These are phyloP conservation scores for Poterioochromonas sp. DNA, from an alignment of 352 stramenopile genomes.

Conservation along the genomic window DNA sequence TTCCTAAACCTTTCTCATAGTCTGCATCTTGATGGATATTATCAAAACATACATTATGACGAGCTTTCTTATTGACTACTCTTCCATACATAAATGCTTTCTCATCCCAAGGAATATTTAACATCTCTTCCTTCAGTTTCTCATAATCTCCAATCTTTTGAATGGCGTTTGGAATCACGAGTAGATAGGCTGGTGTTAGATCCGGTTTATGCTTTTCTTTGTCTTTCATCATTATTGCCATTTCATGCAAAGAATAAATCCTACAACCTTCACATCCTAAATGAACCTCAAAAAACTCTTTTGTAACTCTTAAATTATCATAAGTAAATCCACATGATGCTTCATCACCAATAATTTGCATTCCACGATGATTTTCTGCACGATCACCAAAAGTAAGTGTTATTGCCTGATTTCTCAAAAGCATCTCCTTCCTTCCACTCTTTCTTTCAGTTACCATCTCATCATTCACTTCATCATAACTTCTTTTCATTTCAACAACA, in stretches of 20 bases:
- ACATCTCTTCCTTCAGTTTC: not conserved
- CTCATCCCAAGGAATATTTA: not conserved
- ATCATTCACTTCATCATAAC: no score
- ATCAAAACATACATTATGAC: slow-evolving; percentile 6
- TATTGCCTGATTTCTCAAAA: no score
- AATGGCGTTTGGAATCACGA: not conserved
- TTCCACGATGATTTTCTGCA: slow-evolving; percentile 20
- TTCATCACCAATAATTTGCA: not conserved
- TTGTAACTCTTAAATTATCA: not conserved
- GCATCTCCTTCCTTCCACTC: no score
- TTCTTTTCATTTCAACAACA: no score
- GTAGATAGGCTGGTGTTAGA: not conserved
- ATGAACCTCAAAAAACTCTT: not conserved
- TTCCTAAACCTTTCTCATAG: not conserved
- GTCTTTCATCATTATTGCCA: not conserved
- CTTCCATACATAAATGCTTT: not conserved
- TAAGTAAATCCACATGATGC: not conserved
- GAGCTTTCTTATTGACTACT: not conserved
- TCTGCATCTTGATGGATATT: not conserved
- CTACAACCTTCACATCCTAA: not conserved
- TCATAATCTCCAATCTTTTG: not conserved
- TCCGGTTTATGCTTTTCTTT: not conserved
- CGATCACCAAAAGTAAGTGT: slow-evolving; percentile 16
- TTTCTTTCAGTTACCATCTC: no score
- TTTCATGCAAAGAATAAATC: not conserved